Evolutionary conservation across 2,329 filamentous ascomycete species (phyloP), one percentile per base, ranked within the genome.

Genomic region (Thermothelomyces thermophilus): DNA sequence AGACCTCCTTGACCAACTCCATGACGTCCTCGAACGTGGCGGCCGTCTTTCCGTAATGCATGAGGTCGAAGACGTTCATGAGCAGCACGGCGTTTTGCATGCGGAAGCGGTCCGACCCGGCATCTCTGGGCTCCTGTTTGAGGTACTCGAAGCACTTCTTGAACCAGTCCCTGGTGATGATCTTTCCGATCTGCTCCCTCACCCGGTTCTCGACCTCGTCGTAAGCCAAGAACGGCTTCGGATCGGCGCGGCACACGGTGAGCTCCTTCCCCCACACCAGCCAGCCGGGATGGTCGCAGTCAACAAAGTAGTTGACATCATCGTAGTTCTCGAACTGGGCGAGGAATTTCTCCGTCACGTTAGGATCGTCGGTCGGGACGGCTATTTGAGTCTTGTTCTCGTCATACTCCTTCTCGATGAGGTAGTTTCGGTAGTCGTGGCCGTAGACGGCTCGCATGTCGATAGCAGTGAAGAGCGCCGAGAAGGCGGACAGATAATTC

Each of bases 251-350:
- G 65, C 84, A 90, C 0, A 85, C 93, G 13, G 82, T 83, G 73
- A 97, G 91, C 28, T 77, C 82, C 67, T 93, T 88, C 46, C 86
- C 86, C 93, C 93, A 98, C 0, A 95, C 90, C 16, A 98, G 76
- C 94, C 94, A 98, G 28, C 93, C 93, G 4, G 91, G 89, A 64
- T 94, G 87, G 64, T 97, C 91, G 48, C 83, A 80, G 63, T 98
- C 93, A 40, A 97, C 82, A 64, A 90, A 94, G 66, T 94, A 95
- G 56, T 95, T 83, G 0, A 88, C 84, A 28, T 83, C 60, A 11
- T 71, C 83, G 5, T 85, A 83, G 41, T 86, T 77, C 9, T 83
- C 82, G 65, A 98, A 98, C 19, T 80, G 77, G 1, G 82, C 76
- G 0, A 98, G 73, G 62, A 89, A 95, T 20, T 83, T 79, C 48